Evolutionary conservation across 345 rosid genomes (phyloP), one percentile per base, ranked within the genome.

Genomic region (Physaria fendleri): DNA sequence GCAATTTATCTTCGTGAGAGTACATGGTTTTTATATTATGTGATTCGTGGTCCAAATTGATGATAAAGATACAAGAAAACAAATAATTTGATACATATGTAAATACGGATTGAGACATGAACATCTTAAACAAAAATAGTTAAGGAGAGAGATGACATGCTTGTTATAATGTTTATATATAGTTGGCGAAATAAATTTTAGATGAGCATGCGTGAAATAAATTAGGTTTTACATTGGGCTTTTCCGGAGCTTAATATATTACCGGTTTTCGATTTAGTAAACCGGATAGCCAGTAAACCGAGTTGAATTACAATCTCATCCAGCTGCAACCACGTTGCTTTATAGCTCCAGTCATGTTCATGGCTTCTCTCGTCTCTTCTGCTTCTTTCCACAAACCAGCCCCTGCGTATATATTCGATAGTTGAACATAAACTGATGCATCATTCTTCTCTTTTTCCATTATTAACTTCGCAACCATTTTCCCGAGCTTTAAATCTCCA

Each of bases 371-470:
- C 10, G 75, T 33, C 28, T 68, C 65, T 66, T 85, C 83, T 49
- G 90, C 89, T 77, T 82, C 92, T 72, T 82, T 81, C 89, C 95
- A 86, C 65, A 75, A 79, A 50, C 89, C 89, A 44, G 84, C 78
- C n/a, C 81, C 76, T 50, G 88, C 97, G 60, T 84, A 86, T 21
- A 81, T 76, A 54, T 86, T 86, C n/a, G 95, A 69, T 49, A 82
- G 55, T 34, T 79, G 83, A 40, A 86, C 92, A 33, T 78, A 81
- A 51, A 79, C 76, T 1, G 82, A 77, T 1, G 94, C 69, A 63
- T 76, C 74, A 59, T 77, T 60, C 62, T 58, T 59, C 66, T 88
- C 81, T 25, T 45, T 62, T 64, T 79, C 78, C 46, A 88, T 79
- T 30, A 88, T 77, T 57, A 83, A 62, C 51, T 20, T 63, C 2